Percentiles rank a stretch among this genome's conserved stretches.
These are phyloP conservation scores for Pichiaceae sp. DNA, from an alignment of 1,139 yeast genomes.

Conservation along the genomic window DNA sequence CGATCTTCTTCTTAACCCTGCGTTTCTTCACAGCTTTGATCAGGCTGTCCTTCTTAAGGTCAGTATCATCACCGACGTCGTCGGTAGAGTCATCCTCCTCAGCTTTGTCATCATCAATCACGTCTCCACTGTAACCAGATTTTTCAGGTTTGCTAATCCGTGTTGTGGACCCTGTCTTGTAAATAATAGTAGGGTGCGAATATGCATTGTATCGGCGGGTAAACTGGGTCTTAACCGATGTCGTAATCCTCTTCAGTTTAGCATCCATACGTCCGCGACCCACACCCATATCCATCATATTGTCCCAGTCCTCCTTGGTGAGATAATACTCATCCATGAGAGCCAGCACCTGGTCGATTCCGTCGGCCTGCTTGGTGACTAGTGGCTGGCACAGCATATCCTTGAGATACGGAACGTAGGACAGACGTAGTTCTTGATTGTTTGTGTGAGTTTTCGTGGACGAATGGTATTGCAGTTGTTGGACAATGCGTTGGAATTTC, in stretches of 20 bases:
- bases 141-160: not conserved
- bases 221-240: constrained; percentile 73
- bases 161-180: constrained; percentile 20
- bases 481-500: constrained; percentile 71
- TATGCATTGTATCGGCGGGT: constrained; percentile 72
- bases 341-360: constrained; percentile 55
- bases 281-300: constrained; percentile 70
- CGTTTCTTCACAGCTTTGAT: constrained; percentile 35
- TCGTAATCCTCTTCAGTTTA: constrained; percentile 53
- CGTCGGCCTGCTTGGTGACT: constrained; percentile 43
- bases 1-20: not conserved
- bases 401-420: constrained; percentile 62
- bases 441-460: constrained; percentile 74
- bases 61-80: constrained; percentile 27
- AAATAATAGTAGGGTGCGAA: constrained; percentile 82
- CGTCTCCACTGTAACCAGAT: constrained; percentile 29
- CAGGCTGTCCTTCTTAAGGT: constrained; percentile 43
- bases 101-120: constrained; percentile 41
- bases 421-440: constrained; percentile 65
- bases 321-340: constrained; percentile 77
- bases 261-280: constrained; percentile 42
- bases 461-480: constrained; percentile 84
- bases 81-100: constrained; percentile 38
- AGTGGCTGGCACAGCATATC: constrained; percentile 52
- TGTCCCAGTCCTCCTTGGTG: constrained; percentile 90